Percentiles rank a stretch among this genome's conserved stretches.
Evolutionary conservation across 202 grass and related monocot species (phyloP).

Genomic region (Digitaria exilis): DNA sequence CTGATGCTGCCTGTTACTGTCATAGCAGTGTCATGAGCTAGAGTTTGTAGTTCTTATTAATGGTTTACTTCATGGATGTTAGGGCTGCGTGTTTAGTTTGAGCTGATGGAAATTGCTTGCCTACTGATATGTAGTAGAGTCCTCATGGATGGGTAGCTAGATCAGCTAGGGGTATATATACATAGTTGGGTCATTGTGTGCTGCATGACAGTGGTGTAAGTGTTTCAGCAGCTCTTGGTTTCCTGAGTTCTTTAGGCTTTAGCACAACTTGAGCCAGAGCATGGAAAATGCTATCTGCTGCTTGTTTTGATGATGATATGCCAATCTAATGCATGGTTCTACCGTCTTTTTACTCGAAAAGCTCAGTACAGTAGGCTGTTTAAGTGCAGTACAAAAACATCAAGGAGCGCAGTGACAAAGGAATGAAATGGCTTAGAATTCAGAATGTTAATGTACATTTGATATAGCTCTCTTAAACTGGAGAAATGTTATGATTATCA

Average conservation of each 20-base stretch:
- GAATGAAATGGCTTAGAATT: background rate
- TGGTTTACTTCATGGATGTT: constrained; percentile 39
- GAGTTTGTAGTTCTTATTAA: constrained; percentile 21
- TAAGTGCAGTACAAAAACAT: background rate
- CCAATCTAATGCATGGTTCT: constrained; percentile 26
- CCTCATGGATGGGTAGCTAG: constrained; percentile 43
- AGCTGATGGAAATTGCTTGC: constrained; percentile 30
- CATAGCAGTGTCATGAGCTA: background rate
- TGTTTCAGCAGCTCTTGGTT: constrained; percentile 32
- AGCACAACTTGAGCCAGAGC: constrained; percentile 9
- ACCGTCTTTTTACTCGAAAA: background rate
- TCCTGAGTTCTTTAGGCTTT: background rate
- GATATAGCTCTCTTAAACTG: background rate
- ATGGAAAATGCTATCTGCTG: constrained; percentile 12
- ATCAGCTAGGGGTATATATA: constrained; percentile 54
- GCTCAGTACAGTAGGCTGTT: background rate
- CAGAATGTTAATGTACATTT: background rate
- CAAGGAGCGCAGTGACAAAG: background rate
- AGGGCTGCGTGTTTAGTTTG: constrained; percentile 39
- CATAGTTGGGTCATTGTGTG: constrained; percentile 29
- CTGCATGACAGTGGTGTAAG: constrained; percentile 12
- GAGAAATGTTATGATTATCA: background rate
- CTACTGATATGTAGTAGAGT: constrained; percentile 22
- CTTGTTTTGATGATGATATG: constrained; percentile 31
- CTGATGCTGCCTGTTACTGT: constrained; percentile 1